These are phyloP conservation scores for Ogataea wickerhamii DNA, from an alignment of 805 yeast genomes.

Conservation along the genomic window DNA sequence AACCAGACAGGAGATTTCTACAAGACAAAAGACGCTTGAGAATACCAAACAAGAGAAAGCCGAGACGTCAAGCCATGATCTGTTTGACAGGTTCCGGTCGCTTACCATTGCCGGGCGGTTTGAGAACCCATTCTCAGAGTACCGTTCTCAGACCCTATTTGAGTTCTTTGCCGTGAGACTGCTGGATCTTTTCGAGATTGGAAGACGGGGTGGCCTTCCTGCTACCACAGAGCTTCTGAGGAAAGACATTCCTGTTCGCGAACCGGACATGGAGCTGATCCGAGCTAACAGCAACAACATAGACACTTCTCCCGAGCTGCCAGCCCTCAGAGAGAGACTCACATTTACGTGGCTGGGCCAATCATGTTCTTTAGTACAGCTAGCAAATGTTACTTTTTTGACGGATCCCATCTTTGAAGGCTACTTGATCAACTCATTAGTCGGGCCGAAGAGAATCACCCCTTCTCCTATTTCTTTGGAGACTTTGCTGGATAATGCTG, in stretches of 20 bases:
- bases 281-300: slow-evolving; percentile 19
- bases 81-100: slow-evolving; percentile 36
- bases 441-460: slow-evolving; percentile 85
- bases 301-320: slow-evolving; percentile 21
- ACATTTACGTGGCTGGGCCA: slow-evolving; percentile 93
- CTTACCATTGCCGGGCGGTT: slow-evolving; percentile 68
- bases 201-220: slow-evolving; percentile 60
- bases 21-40: slow-evolving; percentile 31
- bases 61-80: slow-evolving; percentile 5
- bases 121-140: slow-evolving; percentile 89
- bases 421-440: slow-evolving; percentile 52
- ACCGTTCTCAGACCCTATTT: slow-evolving; percentile 82
- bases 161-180: slow-evolving; percentile 77
- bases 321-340: slow-evolving; percentile 43
- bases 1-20: slow-evolving; percentile 51
- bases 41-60: slow-evolving; percentile 5
- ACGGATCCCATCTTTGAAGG: slow-evolving; percentile 83
- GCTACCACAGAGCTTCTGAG: slow-evolving; percentile 43
- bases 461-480: slow-evolving; percentile 66
- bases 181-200: slow-evolving; percentile 61
- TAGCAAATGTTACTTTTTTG: slow-evolving; percentile 67
- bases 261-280: slow-evolving; percentile 52
- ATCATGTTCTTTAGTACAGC: slow-evolving; percentile 72
- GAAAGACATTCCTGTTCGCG: slow-evolving; percentile 52
- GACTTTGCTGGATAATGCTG: slow-evolving; percentile 38